These are phyloP conservation scores for Laetiporus sulphureus DNA, from an alignment of 1,284 basidiomycete species.

Conservation along the genomic window DNA sequence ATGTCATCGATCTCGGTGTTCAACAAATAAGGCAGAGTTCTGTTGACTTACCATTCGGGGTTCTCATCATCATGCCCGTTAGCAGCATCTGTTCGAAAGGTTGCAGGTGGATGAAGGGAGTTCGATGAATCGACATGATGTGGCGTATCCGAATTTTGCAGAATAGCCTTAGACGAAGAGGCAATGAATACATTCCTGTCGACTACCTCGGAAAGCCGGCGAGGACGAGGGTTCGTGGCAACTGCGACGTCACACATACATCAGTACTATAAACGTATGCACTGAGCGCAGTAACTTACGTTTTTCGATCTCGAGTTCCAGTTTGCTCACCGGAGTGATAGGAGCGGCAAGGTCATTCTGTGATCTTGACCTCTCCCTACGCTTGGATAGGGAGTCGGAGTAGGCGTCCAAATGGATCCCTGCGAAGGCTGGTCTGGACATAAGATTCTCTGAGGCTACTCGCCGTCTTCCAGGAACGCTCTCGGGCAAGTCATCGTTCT, in stretches of 20 bases:
- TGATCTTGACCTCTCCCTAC: slow-evolving; percentile 58
- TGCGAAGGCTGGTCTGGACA: no score
- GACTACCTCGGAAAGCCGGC: slow-evolving; percentile 53
- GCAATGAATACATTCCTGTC: slow-evolving; percentile 63
- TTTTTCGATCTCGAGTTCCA: slow-evolving; percentile 57
- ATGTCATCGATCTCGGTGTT: no score
- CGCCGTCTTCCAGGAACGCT: no score
- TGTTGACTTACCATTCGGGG: no score
- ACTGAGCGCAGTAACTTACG: slow-evolving; percentile 31
- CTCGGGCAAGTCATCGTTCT: no score
- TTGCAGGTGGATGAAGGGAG: no score
- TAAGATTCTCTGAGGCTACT: no score
- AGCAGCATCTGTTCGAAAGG: no score
- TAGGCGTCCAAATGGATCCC: no score
- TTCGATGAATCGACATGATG: no score
- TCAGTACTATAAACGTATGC: background rate
- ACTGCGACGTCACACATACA: slow-evolving; percentile 12
- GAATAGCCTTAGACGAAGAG: slow-evolving; percentile 12
- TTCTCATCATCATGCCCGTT: no score
- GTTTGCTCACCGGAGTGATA: slow-evolving; percentile 54
- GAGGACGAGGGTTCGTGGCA: slow-evolving; percentile 35
- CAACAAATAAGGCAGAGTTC: no score
- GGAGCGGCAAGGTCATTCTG: slow-evolving; percentile 57
- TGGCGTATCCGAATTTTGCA: background rate
- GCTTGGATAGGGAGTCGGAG: slow-evolving; percentile 34